Evolutionary conservation across 441 rosid species (phyloP).

Genomic region (Pelargonium fulgidum): DNA sequence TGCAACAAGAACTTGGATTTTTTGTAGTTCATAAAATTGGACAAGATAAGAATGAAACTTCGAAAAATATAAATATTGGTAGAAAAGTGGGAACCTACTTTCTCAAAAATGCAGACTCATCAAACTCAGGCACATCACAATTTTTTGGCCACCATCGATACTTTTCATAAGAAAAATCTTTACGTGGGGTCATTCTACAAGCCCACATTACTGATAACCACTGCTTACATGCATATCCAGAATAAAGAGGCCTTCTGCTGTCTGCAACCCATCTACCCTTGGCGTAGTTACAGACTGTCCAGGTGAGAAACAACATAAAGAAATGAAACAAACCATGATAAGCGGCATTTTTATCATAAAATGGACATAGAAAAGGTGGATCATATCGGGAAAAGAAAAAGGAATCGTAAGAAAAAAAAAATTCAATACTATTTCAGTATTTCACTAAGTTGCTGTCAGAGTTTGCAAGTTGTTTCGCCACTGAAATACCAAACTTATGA

Average conservation of each 20-base stretch:
- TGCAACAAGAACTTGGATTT: no score
- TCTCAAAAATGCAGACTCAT: slow-evolving; percentile 48
- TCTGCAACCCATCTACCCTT: slow-evolving; percentile 77
- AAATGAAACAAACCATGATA: background rate
- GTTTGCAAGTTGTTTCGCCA: no score
- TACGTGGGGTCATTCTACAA: slow-evolving; percentile 60
- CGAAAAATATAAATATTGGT: background rate
- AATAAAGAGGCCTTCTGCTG: slow-evolving; percentile 54
- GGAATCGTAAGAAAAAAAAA: background rate
- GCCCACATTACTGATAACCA: slow-evolving; percentile 96
- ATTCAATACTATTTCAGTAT: background rate
- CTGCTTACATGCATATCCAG: slow-evolving; percentile 65
- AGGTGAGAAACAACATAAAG: slow-evolving; percentile 11
- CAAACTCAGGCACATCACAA: slow-evolving; percentile 61
- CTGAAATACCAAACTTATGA: no score
- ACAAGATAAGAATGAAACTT: background rate
- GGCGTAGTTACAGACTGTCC: slow-evolving; percentile 71
- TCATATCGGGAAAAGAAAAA: slow-evolving; percentile 3
- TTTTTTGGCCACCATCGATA: slow-evolving; percentile 69
- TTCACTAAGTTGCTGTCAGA: background rate
- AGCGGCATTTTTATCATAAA: background rate
- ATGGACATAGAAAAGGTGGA: background rate
- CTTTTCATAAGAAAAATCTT: slow-evolving; percentile 66
- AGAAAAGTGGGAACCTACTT: slow-evolving; percentile 33
- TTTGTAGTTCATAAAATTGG: no score